Percentiles rank a stretch among this genome's conserved stretches.
These are phyloP conservation scores for Camellia granthamiana DNA, from an alignment of 148 eudicot genomes.

Conservation along the genomic window DNA sequence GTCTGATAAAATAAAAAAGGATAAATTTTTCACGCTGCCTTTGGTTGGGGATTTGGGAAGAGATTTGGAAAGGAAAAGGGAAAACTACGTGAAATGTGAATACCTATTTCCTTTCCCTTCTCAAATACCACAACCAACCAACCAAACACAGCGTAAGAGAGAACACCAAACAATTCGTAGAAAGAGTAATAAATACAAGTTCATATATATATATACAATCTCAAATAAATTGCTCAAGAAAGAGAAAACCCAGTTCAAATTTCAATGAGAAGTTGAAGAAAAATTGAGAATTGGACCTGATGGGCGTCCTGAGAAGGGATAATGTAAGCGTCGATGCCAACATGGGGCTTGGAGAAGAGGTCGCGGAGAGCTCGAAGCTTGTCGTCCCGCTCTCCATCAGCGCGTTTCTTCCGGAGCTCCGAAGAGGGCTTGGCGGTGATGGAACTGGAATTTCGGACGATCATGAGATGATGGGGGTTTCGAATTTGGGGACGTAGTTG, in stretches of 20 bases:
- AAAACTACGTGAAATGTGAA: no score
- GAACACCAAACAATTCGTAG: no score
- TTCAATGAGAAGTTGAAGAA: not conserved
- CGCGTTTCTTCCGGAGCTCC: conserved; percentile 43
- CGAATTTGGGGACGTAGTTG: conserved; percentile 12
- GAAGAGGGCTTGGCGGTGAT: conserved; percentile 69
- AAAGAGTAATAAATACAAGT: no score
- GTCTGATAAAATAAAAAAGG: no score
- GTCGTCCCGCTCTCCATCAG: conserved; percentile 29
- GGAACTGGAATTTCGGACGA: conserved; percentile 42
- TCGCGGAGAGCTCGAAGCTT: conserved; percentile 71
- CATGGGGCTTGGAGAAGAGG: conserved; percentile 56
- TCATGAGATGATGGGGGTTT: conserved; percentile 17
- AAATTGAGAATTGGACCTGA: conserved; percentile 47
- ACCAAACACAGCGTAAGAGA: no score
- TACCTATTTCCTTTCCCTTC: no score
- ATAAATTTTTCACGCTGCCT: no score
- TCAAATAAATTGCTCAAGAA: not conserved
- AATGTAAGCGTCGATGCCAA: conserved; percentile 77
- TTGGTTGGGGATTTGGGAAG: no score
- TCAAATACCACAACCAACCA: no score
- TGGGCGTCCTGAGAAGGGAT: conserved; percentile 98
- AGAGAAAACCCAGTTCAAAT: not conserved
- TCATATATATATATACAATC: no score
- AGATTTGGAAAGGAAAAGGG: no score